Percentiles rank a stretch among this genome's conserved stretches.
Evolutionary conservation across 169 alveolate genomes (phyloP).

Genomic region (Cyclospora cayetanensis): DNA sequence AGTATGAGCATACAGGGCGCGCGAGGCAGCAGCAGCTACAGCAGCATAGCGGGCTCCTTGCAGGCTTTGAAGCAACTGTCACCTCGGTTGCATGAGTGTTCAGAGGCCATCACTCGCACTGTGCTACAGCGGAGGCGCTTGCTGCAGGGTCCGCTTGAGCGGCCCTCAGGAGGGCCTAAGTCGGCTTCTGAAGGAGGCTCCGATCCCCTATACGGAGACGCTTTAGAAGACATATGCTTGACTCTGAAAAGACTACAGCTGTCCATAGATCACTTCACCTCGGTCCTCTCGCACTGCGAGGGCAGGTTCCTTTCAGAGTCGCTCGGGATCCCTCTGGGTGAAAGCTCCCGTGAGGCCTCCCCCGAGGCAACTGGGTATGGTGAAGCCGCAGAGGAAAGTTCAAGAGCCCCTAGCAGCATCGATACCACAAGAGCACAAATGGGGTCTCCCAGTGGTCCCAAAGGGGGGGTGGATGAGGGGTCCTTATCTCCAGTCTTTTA

Average conservation of each 20-base stretch:
- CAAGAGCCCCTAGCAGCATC: conserved; percentile 31
- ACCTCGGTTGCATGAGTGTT: conserved; percentile 20
- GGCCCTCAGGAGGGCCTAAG: neutral
- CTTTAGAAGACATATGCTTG: neutral
- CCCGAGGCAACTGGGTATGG: neutral
- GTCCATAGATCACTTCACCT: neutral
- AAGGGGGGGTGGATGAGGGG: neutral
- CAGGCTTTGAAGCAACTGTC: conserved; percentile 23
- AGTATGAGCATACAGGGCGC: neutral
- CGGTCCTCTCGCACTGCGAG: neutral
- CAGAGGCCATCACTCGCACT: conserved; percentile 1
- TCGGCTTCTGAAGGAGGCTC: neutral
- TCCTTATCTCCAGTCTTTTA: conserved; percentile 13
- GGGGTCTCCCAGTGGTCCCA: neutral
- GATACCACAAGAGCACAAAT: neutral
- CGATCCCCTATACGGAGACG: neutral
- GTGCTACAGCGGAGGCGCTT: neutral
- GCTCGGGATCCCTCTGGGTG: neutral
- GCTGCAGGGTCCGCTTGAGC: neutral
- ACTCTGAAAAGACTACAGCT: neutral
- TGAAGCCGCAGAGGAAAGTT: neutral
- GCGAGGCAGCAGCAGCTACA: neutral
- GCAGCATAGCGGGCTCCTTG: conserved; percentile 18
- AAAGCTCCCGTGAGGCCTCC: neutral
- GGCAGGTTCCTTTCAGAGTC: neutral